Evolutionary conservation across 345 rosid species (phyloP).

Genomic region (Populus tremula): DNA sequence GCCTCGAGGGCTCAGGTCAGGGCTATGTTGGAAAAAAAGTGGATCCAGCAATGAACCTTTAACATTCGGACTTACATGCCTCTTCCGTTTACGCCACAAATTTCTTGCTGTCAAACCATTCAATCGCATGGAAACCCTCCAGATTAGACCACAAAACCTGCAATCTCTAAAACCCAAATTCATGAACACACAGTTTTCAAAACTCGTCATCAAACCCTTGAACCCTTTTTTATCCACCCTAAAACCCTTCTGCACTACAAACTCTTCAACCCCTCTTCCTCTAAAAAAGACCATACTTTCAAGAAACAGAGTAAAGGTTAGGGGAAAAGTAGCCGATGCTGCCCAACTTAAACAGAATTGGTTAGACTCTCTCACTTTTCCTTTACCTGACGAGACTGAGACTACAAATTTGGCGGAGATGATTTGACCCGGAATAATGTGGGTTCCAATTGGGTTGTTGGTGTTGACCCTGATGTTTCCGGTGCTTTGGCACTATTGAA

Average conservation of each 20-base stretch:
- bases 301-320: slow-evolving; percentile 1
- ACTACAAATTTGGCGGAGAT: not conserved
- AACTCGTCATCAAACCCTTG: not conserved
- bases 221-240: slow-evolving; percentile 1
- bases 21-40: no score
- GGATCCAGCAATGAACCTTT: no score
- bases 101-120: not conserved
- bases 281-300: not conserved
- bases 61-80: no score
- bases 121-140: slow-evolving; percentile 13
- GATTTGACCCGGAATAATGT: slow-evolving; percentile 18
- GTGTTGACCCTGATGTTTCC: slow-evolving; percentile 79
- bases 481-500: slow-evolving; percentile 77
- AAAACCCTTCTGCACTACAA: slow-evolving; percentile 14
- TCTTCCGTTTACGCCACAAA: not conserved
- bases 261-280: not conserved
- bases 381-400: slow-evolving; percentile 12
- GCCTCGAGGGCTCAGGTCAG: no score
- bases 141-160: slow-evolving; percentile 1
- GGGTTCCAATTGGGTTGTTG: slow-evolving; percentile 57
- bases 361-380: slow-evolving; percentile 61
- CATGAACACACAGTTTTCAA: slow-evolving; percentile 19
- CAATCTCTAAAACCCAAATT: slow-evolving; percentile 7
- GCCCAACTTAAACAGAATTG: slow-evolving; percentile 50
- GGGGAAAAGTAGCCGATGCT: slow-evolving; percentile 23